A percentile compares a stretch with the other conserved stretches of the same genome.
Evolutionary conservation across 2,329 filamentous ascomycete genomes (phyloP).

Genomic region (Diaporthe sp.): DNA sequence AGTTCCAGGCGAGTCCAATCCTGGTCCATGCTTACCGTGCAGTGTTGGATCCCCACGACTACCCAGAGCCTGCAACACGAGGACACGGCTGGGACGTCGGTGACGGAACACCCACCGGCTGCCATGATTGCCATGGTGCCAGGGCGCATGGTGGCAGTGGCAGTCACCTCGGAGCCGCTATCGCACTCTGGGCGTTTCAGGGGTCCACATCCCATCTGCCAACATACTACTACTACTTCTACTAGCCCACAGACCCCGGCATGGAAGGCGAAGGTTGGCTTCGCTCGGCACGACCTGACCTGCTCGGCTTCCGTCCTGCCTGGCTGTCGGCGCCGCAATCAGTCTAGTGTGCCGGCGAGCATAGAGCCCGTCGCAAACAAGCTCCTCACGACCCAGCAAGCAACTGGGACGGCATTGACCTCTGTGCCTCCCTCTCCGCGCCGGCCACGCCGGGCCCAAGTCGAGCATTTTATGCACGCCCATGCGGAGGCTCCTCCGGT

Average conservation of each 20-base stretch:
- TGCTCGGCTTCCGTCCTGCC: background rate
- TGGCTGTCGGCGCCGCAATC: background rate
- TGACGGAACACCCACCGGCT: constrained; percentile 8
- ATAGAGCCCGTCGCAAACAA: constrained; percentile 24
- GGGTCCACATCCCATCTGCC: constrained; percentile 10
- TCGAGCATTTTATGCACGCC: constrained; percentile 21
- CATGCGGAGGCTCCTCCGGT: constrained; percentile 2
- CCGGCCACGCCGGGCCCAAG: constrained; percentile 14
- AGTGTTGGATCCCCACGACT: constrained; percentile 5
- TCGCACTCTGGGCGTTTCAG: constrained; percentile 12
- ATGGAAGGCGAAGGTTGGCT: background rate
- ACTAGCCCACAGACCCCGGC: background rate
- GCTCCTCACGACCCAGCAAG: constrained; percentile 2
- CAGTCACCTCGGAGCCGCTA: constrained; percentile 7
- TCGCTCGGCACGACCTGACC: constrained; percentile 8
- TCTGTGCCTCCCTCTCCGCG: background rate
- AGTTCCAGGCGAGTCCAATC: constrained; percentile 14
- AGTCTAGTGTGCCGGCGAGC: constrained; percentile 20
- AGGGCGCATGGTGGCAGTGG: background rate
- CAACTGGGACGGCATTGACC: constrained; percentile 21
- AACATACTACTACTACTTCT: no score
- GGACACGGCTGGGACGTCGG: background rate
- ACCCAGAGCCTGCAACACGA: constrained; percentile 5
- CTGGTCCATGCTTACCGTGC: constrained; percentile 30
- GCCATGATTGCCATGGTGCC: background rate